Base-by-base conservation (phyloP, 768 basidiomycete species). In the Phlebiopsis flavidoalba region DNA sequence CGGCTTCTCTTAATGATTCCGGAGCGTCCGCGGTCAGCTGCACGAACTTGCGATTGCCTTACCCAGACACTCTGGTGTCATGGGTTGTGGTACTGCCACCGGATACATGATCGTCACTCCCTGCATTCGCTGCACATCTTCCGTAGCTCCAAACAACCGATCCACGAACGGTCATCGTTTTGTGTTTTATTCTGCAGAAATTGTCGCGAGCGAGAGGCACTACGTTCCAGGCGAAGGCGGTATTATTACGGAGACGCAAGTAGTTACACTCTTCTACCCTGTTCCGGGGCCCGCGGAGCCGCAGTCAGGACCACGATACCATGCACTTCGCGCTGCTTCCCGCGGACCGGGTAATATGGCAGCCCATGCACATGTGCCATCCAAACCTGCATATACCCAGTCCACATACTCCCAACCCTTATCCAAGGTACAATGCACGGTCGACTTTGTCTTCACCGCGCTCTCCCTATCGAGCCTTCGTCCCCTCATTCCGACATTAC, bases 151-250 rank as follows among this genome's bases (percentile, higher is more conserved):
- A 5, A 83, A 81, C 17, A 87, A 88, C 71, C 83, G 88, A 60
- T 79, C 84, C 8, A 91, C 91, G 22, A 93, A 93, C 71, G 89
- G 90, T 8, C 91, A 93, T 71, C 84, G 90, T 33, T 94, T 90
- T 71, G 91, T 94, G 37, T 94, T 93, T 71, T 90, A 93, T 75
- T 87, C 87, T 45, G 80, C 72, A 63, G 87, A 88, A 72, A 83
- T 91, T 56, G 64, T 72, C 24, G 82, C 83, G 8, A 80, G 80
- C 26, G 87, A 88, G 67, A 82, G 89, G 47, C 79, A 80, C 66
- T 86, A 89, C 64, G 74, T 89, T 59, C 73, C 73, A 37, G 77
- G 81, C 61, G 89, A 92, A 69, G 81, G 80, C 26, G 87, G 88
- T 17, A 73, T 81, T 22, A 77, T 66, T 21, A 65, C 59, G 49